Percentiles rank a stretch among this genome's conserved stretches.
Evolutionary conservation across 352 stramenopile species (phyloP).

Genomic region (Pythium coloratum): DNA sequence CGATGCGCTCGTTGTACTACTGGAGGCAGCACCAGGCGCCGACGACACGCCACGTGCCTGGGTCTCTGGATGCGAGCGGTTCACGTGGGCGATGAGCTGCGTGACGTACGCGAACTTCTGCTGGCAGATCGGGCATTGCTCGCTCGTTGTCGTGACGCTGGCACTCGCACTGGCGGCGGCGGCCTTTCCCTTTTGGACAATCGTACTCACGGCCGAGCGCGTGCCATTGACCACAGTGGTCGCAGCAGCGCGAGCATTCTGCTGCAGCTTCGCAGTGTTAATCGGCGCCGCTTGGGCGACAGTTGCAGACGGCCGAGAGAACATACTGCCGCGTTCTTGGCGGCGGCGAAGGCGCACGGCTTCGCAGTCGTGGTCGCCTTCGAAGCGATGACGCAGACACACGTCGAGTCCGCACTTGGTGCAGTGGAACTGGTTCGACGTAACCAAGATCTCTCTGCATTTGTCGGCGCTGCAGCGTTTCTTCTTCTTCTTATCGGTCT

Average conservation of each 20-base stretch:
- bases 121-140: conserved; percentile 74
- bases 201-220: conserved; percentile 21
- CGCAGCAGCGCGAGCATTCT: conserved; percentile 24
- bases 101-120: conserved; percentile 72
- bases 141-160: conserved; percentile 40
- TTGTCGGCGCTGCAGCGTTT: conserved; percentile 54
- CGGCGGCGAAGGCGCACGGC: conserved; percentile 29
- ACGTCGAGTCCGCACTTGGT: conserved; percentile 66
- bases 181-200: conserved; percentile 28
- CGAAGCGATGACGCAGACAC: conserved; percentile 78
- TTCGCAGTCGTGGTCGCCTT: conserved; percentile 69
- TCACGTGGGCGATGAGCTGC: conserved; percentile 76
- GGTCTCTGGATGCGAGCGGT: conserved; percentile 61
- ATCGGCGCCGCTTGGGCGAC: neutral
- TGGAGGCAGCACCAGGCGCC: neutral
- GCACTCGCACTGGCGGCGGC: conserved; percentile 9
- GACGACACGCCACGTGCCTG: conserved; percentile 12
- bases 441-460: conserved; percentile 62
- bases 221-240: conserved; percentile 24
- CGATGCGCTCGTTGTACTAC: neutral
- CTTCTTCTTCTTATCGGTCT: conserved; percentile 68
- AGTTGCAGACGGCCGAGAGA: neutral
- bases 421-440: conserved; percentile 76
- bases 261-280: conserved; percentile 19
- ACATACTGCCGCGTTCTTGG: conserved; percentile 32